Percentiles rank a stretch among this genome's conserved stretches.
These are phyloP conservation scores for Plasmodium gallinaceum DNA, from an alignment of 169 alveolate species.

Conservation along the genomic window DNA sequence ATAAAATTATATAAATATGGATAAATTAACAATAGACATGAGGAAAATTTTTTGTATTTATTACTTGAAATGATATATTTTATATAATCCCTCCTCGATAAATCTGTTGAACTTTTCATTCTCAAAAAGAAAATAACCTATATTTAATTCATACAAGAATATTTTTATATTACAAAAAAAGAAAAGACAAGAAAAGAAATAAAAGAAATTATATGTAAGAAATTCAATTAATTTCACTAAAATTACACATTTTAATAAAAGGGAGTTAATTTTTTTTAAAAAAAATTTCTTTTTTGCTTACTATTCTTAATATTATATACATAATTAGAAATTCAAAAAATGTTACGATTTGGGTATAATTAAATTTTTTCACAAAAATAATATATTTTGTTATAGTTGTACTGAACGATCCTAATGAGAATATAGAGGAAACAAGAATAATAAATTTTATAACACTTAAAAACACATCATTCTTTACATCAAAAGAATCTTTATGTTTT, in stretches of 20 bases:
- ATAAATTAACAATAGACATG: neutral
- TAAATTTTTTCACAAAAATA: slow-evolving; percentile 57
- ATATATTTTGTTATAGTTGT: slow-evolving; percentile 62
- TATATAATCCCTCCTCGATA: slow-evolving; percentile 55
- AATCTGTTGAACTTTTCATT: slow-evolving; percentile 56
- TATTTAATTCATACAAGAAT: neutral
- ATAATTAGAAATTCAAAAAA: slow-evolving; percentile 34
- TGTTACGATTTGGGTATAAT: slow-evolving; percentile 54
- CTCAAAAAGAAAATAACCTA: slow-evolving; percentile 44
- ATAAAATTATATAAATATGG: neutral
- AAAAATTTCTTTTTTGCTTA: neutral
- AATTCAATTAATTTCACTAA: neutral
- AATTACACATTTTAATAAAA: neutral
- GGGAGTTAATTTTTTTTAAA: neutral
- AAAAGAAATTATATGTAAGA: neutral
- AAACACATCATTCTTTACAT: slow-evolving; percentile 31
- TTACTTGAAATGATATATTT: slow-evolving; percentile 66
- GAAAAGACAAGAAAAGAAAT: neutral
- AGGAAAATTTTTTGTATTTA: neutral
- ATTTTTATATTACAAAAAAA: neutral
- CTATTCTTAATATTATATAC: slow-evolving; percentile 29
- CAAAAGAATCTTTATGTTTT: slow-evolving; percentile 15
- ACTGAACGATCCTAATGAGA: slow-evolving; percentile 45
- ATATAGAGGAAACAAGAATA: slow-evolving; percentile 35
- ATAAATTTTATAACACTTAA: slow-evolving; percentile 49